Conservation (phyloP, 2,329 filamentous ascomycete genomes). For the Stenocarpella maydis region DNA sequence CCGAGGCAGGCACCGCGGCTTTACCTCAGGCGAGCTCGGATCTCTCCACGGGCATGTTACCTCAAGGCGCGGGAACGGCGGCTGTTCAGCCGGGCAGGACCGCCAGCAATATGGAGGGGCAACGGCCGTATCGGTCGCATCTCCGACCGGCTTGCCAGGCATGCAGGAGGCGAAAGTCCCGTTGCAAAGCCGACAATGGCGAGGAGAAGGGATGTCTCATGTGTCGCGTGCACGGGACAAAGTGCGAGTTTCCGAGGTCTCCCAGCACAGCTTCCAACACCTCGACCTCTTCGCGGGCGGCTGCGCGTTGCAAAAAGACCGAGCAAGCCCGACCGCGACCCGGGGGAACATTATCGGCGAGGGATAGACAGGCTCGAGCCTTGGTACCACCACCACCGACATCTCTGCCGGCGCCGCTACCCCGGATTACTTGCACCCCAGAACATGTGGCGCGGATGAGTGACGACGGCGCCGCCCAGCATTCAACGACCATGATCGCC, state of each 20-base stretch:
- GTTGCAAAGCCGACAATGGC: constrained; percentile 63
- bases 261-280: background rate
- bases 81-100: background rate
- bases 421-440: background rate
- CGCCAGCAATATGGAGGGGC: constrained; percentile 9
- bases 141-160: constrained; percentile 67
- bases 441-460: background rate
- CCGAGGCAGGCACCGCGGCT: background rate
- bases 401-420: background rate
- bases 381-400: background rate
- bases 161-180: constrained; percentile 67
- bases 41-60: background rate
- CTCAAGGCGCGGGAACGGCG: background rate
- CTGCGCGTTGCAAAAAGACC: background rate
- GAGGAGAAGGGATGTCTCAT: constrained; percentile 62
- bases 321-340: background rate
- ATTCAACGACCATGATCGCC: constrained; percentile 43
- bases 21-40: background rate
- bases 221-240: constrained; percentile 65
- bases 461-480: constrained; percentile 38
- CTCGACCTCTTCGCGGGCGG: background rate
- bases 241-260: constrained; percentile 58
- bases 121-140: constrained; percentile 67
- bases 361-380: background rate
- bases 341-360: background rate